Percentiles rank a stretch among this genome's conserved stretches.
Evolutionary conservation across 371 early-diverging fungal species (phyloP).

Genomic region (Mucor plumbeus): DNA sequence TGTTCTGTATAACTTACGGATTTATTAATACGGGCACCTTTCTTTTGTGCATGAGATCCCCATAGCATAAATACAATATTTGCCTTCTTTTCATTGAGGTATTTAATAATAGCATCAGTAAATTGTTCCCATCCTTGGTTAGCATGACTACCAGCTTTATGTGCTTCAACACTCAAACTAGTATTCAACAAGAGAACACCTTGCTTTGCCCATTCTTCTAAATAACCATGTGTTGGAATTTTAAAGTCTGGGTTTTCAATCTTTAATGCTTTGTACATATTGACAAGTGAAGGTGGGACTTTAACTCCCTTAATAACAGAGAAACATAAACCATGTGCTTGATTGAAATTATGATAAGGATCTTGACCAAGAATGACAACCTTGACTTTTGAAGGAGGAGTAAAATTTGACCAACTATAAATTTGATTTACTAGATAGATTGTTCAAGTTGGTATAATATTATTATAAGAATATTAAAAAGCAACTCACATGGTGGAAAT

Average conservation of each 20-base stretch:
- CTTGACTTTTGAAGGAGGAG: conserved; percentile 67
- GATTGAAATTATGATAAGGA: conserved; percentile 93
- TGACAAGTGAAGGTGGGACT: conserved; percentile 90
- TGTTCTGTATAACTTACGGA: conserved; percentile 39
- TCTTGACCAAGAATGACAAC: conserved; percentile 97
- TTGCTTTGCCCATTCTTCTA: conserved; percentile 86
- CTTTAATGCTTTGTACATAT: conserved; percentile 91
- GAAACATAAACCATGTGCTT: conserved; percentile 95
- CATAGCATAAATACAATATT: conserved; percentile 95
- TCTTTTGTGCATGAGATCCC: conserved; percentile 92
- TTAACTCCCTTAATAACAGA: conserved; percentile 80
- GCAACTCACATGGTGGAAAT: conserved; percentile 72
- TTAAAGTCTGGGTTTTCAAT: conserved; percentile 70
- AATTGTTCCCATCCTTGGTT: conserved; percentile 90
- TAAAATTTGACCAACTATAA: conserved; percentile 82
- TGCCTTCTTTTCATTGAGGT: conserved; percentile 66
- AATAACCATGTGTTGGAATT: conserved; percentile 69
- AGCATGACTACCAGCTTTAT: conserved; percentile 89
- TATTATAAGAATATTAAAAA: neutral
- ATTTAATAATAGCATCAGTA: conserved; percentile 85
- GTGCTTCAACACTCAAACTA: conserved; percentile 88
- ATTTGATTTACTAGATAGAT: conserved; percentile 59
- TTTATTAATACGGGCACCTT: conserved; percentile 63
- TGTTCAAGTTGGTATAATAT: neutral
- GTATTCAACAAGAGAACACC: conserved; percentile 97